phyloP scores from a whole-genome alignment of 768 basidiomycete species.

The Lactifluus volemus region DNA sequence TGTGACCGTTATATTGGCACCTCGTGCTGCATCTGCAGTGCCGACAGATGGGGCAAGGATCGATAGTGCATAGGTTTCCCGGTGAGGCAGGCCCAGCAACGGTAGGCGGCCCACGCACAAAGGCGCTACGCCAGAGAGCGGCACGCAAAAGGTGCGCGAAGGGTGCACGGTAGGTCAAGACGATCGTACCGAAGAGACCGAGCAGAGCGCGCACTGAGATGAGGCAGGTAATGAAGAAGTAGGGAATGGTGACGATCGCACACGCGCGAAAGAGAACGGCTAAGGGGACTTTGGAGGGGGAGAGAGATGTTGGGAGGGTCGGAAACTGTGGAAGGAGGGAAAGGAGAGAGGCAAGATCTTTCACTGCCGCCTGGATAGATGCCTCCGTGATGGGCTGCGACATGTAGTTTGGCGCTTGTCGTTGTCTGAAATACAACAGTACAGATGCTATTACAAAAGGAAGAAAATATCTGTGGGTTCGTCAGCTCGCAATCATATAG shows the following conservation, averaged over 20 bases:
- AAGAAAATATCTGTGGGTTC: conserved; percentile 42
- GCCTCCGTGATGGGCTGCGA: conserved; percentile 43
- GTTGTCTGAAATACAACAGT: conserved; percentile 27
- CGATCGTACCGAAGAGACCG: conserved; percentile 47
- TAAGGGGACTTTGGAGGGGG: conserved; percentile 26
- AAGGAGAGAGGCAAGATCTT: conserved; percentile 60
- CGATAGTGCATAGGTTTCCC: conserved; percentile 42
- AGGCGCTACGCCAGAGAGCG: conserved; percentile 54
- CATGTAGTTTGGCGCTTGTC: conserved; percentile 10
- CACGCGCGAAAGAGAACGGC: conserved; percentile 44
- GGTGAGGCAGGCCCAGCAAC: conserved; percentile 41
- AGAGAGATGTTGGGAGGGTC: conserved; percentile 23
- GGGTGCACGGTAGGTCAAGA: conserved; percentile 58
- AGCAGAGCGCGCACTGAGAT: conserved; percentile 55
- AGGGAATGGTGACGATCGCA: conserved; percentile 52
- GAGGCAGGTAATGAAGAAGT: conserved; percentile 53
- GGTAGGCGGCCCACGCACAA: conserved; percentile 58
- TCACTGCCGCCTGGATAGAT: conserved; percentile 43
- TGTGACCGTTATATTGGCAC: neutral
- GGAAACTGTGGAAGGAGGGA: conserved; percentile 42
- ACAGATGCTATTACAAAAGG: conserved; percentile 42
- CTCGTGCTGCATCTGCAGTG: conserved; percentile 17
- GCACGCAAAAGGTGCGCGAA: conserved; percentile 51
- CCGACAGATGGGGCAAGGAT: conserved; percentile 28
- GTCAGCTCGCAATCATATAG: neutral